A percentile compares a stretch with the other conserved stretches of the same genome.
Evolutionary conservation across 306 rosid species (phyloP).

Genomic region (Fagus crenata): DNA sequence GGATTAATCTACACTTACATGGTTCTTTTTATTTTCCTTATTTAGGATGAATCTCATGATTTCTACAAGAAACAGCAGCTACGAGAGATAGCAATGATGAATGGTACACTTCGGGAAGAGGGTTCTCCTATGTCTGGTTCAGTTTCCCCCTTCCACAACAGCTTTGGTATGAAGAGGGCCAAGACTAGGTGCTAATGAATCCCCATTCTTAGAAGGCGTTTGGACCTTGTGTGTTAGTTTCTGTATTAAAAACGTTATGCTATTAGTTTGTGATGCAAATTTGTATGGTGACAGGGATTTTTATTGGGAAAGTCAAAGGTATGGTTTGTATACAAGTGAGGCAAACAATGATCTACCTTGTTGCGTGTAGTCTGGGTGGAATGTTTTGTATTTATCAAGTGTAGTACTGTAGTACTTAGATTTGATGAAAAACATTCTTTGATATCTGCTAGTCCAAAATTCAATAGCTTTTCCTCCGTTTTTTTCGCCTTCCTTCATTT

Average conservation of each 20-base stretch:
- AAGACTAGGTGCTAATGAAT: conserved; percentile 73
- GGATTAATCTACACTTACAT: background rate
- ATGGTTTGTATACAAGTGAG: conserved; percentile 49
- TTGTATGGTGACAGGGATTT: conserved; percentile 42
- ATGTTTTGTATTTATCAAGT: too few species aligned
- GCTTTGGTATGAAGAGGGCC: conserved; percentile 99
- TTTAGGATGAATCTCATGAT: conserved; percentile 92
- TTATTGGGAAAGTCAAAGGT: conserved; percentile 32
- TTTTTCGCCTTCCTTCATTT: too few species aligned
- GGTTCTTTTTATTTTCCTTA: conserved; percentile 16
- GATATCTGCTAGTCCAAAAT: too few species aligned
- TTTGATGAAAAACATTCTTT: too few species aligned
- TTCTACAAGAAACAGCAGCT: conserved; percentile 98
- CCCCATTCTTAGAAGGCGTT: conserved; percentile 37
- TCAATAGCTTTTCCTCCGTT: too few species aligned
- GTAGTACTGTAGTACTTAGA: too few species aligned
- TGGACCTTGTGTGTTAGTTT: conserved; percentile 57
- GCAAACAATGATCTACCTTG: too few species aligned
- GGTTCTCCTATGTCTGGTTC: conserved; percentile 97
- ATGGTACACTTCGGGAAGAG: conserved; percentile 93
- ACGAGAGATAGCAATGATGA: conserved; percentile 85
- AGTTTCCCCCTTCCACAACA: conserved; percentile 80
- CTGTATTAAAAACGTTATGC: conserved; percentile 12
- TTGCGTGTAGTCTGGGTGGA: too few species aligned
- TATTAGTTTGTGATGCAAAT: conserved; percentile 45